These are phyloP conservation scores for Candida verbasci DNA, from an alignment of 805 yeast genomes.

Conservation along the genomic window DNA sequence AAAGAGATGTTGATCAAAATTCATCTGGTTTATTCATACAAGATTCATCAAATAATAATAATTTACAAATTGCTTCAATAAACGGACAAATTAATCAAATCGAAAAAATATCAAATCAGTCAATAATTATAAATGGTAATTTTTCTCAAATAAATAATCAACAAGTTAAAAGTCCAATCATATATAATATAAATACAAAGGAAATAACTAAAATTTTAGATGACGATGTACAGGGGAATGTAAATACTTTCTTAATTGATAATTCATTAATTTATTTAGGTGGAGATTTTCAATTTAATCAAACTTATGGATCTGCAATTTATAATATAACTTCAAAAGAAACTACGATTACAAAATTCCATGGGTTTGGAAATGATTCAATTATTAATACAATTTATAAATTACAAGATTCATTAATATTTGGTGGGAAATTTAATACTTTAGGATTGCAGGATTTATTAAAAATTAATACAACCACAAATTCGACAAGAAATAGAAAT, in stretches of 20 bases:
- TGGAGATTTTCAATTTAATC: conserved; percentile 61
- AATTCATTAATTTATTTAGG: conserved; percentile 65
- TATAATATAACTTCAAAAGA: conserved; percentile 48
- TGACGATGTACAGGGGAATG: conserved; percentile 23
- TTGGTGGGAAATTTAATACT: conserved; percentile 73
- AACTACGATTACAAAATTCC: conserved; percentile 56
- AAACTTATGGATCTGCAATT: conserved; percentile 55
- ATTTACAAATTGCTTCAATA: conserved; percentile 22
- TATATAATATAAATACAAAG: conserved; percentile 26
- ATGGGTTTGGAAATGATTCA: conserved; percentile 67
- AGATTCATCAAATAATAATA: conserved; percentile 15
- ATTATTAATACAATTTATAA: conserved; percentile 58
- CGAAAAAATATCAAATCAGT: conserved; percentile 19
- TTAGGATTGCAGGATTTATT: conserved; percentile 50
- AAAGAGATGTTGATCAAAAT: conserved; percentile 4
- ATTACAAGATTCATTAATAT: conserved; percentile 48
- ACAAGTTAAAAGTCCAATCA: conserved; percentile 26
- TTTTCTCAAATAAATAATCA: conserved; percentile 29
- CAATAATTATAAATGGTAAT: conserved; percentile 32
- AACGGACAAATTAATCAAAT: conserved; percentile 28
- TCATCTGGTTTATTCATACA: conserved; percentile 19
- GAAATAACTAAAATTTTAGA: conserved; percentile 18
- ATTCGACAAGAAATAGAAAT: conserved; percentile 20
- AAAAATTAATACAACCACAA: conserved; percentile 27
- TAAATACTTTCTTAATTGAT: conserved; percentile 35